Evolutionary conservation across 2,329 filamentous ascomycete genomes (phyloP), one percentile per base, ranked within the genome.

Genomic region (Penicillium griseofulvum): DNA sequence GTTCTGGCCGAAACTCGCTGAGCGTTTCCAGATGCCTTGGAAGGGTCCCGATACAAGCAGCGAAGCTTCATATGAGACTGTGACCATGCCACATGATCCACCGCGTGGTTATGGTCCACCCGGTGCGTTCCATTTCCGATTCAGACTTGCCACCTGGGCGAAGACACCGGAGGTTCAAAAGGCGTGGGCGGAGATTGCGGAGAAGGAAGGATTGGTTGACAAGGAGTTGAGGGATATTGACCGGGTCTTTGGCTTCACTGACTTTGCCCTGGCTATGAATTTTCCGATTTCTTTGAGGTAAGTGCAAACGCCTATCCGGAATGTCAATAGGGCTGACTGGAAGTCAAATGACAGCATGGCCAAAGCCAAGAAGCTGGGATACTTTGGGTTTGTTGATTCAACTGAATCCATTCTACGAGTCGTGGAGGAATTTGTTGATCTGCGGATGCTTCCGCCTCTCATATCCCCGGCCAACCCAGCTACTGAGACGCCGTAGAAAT

Each of bases 71-170:
- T 52, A 54, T n/a, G 49, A 61, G 22, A 50, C 66, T 0, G 59
- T 58, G 14, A 68, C 66, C 16, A 55, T 62, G 33, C 62, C 68
- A 24, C 65, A 69, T 36, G 34, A 43, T 19, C 52, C 57, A n/a
- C 70, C 65, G 49, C 60, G 65, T 38, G 76, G 78, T 5, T 82
- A 77, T 50, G 79, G 80, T 0, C 76, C 79, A 0, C 70, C 72
- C 7, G 67, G 62, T 5, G 73, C 67, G 5, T 65, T 75, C 11
- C 71, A 74, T 0, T 71, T 70, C 14, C 69, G 68, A 0, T 81
- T 78, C 57, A 74, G 67, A 1, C 62, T 83, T 0, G 66, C 71
- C 0, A 69, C 76, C 17, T 83, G 80, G 81, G 77, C 79, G 0
- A 67, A 73, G 11, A 14, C 11, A 11, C 63, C 69, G 0, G 74